Percentiles rank a stretch among this genome's conserved stretches.
Conservation (phyloP, 2,329 filamentous ascomycete genomes). For the Colletotrichum sidae region DNA sequence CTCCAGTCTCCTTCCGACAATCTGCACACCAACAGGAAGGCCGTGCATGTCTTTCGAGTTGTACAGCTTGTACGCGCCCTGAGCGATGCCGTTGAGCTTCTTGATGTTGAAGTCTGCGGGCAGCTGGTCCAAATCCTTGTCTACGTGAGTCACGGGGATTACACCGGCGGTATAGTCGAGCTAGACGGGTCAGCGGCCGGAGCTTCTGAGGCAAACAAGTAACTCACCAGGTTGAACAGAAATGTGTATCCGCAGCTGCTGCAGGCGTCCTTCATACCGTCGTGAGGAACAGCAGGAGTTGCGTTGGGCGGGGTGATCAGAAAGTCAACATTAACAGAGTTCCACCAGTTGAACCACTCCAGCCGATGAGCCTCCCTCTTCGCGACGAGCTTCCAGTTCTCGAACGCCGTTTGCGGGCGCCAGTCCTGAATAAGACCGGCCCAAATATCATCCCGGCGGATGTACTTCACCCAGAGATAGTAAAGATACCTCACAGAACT, state of each 20-base stretch:
- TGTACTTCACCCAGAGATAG: slow-evolving; percentile 89
- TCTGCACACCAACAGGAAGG: slow-evolving; percentile 86
- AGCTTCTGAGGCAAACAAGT: slow-evolving; percentile 19
- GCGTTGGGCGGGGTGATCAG: slow-evolving; percentile 89
- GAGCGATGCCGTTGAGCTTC: slow-evolving; percentile 81
- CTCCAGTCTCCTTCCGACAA: slow-evolving; percentile 82
- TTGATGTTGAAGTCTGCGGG: slow-evolving; percentile 69
- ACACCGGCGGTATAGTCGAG: slow-evolving; percentile 89
- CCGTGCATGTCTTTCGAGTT: slow-evolving; percentile 87
- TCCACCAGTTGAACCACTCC: slow-evolving; percentile 89
- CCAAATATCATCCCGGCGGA: slow-evolving; percentile 81
- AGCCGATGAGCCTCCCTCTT: slow-evolving; percentile 82
- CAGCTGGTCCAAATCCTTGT: slow-evolving; percentile 74
- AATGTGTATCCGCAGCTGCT: slow-evolving; percentile 94
- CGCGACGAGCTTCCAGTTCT: slow-evolving; percentile 86
- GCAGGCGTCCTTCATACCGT: slow-evolving; percentile 86
- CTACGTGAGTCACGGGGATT: slow-evolving; percentile 87
- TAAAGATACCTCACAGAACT: slow-evolving; percentile 84
- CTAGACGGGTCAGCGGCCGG: slow-evolving; percentile 50
- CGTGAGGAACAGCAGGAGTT: slow-evolving; percentile 87
- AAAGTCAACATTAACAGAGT: slow-evolving; percentile 77
- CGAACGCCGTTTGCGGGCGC: slow-evolving; percentile 77
- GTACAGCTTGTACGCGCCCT: slow-evolving; percentile 88
- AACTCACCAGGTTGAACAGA: slow-evolving; percentile 83
- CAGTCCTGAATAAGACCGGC: slow-evolving; percentile 81